These are phyloP conservation scores for Globisporangium takayamanum DNA, from an alignment of 352 stramenopile genomes.

Conservation along the genomic window DNA sequence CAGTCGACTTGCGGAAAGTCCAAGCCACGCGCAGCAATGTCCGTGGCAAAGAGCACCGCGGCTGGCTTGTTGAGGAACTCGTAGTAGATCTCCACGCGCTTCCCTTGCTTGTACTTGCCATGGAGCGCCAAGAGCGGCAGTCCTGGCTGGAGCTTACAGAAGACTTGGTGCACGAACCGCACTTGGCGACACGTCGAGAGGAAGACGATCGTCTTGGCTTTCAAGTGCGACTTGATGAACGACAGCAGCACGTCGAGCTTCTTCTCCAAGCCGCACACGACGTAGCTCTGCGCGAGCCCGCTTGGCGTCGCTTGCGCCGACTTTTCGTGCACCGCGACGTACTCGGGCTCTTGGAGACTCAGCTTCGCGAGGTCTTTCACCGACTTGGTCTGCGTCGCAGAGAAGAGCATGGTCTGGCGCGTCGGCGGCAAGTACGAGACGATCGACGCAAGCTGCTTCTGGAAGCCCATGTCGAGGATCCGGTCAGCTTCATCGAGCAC, in stretches of 20 bases:
- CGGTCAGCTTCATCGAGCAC: conserved; percentile 99
- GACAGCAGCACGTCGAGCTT: conserved; percentile 98
- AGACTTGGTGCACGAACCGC: conserved; percentile 93
- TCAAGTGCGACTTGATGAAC: conserved; percentile 98
- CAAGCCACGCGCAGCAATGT: conserved; percentile 96
- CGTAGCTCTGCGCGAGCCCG: conserved; percentile 92
- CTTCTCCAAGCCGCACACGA: conserved; percentile 92
- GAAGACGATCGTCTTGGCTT: conserved; percentile 98
- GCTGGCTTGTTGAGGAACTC: conserved; percentile 94
- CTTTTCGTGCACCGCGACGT: conserved; percentile 95
- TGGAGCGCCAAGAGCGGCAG: conserved; percentile 96
- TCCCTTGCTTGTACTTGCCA: conserved; percentile 98
- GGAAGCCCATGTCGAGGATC: conserved; percentile 99
- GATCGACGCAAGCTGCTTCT: conserved; percentile 97
- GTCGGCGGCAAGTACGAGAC: conserved; percentile 92
- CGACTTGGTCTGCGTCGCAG: conserved; percentile 95
- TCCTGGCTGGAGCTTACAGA: conserved; percentile 96
- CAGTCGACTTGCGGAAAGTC: conserved; percentile 99
- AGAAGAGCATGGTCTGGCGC: conserved; percentile 97
- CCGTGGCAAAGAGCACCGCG: conserved; percentile 97
- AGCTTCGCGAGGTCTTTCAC: conserved; percentile 96
- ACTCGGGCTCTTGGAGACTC: conserved; percentile 94
- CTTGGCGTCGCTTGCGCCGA: conserved; percentile 88
- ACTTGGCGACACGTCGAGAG: conserved; percentile 96
- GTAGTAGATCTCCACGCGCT: conserved; percentile 98